Conservation (phyloP, 805 yeast species). For the Hanseniaspora singularis region DNA sequence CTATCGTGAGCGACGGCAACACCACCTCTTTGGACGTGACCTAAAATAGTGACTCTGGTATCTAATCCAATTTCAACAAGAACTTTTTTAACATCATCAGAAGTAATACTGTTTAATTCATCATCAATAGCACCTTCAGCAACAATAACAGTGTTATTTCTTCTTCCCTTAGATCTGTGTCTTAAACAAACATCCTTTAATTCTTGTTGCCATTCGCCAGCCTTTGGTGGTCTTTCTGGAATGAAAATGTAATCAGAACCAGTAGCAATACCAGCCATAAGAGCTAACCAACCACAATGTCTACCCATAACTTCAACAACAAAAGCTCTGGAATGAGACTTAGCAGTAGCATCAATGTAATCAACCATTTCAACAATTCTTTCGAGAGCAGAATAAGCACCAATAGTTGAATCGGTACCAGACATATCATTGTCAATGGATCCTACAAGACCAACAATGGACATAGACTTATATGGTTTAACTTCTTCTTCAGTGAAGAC, state of each 20-base stretch:
- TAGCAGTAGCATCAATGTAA: constrained; percentile 74
- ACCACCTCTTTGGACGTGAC: constrained; percentile 79
- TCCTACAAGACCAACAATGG: constrained; percentile 89
- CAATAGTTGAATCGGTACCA: constrained; percentile 89
- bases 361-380: constrained; percentile 86
- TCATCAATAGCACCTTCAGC: constrained; percentile 75
- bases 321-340: constrained; percentile 71
- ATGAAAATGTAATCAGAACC: constrained; percentile 72
- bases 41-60: constrained; percentile 64
- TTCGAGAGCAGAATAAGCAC: constrained; percentile 87
- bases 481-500: constrained; percentile 48
- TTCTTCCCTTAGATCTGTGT: constrained; percentile 60
- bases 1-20: constrained; percentile 67
- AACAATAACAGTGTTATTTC: constrained; percentile 68
- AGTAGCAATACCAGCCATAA: constrained; percentile 69
- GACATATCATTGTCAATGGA: constrained; percentile 98
- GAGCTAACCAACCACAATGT: constrained; percentile 80
- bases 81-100: constrained; percentile 53
- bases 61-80: constrained; percentile 59
- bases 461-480: constrained; percentile 54
- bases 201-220: constrained; percentile 53
- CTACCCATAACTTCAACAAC: constrained; percentile 83
- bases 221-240: constrained; percentile 64
- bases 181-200: constrained; percentile 49
- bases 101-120: constrained; percentile 53